These are phyloP conservation scores for Trichopus zeylanicus DNA, from an alignment of 116 monocot species.

Conservation along the genomic window DNA sequence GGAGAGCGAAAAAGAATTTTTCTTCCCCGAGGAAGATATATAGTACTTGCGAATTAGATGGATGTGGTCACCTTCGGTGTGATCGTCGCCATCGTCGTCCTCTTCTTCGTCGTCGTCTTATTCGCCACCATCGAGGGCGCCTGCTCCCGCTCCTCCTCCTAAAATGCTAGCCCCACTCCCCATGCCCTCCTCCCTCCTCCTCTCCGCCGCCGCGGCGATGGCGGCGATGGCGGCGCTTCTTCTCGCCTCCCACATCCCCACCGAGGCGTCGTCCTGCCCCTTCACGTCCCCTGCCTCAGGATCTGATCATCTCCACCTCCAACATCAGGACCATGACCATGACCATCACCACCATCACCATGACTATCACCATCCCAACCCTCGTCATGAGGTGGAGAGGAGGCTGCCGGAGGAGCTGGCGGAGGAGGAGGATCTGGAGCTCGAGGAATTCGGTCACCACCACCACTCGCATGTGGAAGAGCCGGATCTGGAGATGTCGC, in stretches of 20 bases:
- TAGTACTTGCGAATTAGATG: too few species aligned
- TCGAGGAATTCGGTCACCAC: conserved; percentile 18
- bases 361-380: too few species aligned
- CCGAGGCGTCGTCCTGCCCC: conserved; percentile 12
- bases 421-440: conserved; percentile 81
- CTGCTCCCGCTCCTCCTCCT: conserved; percentile 32
- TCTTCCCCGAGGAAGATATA: too few species aligned
- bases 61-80: conserved; percentile 78
- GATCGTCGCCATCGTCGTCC: conserved; percentile 42
- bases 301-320: conserved; percentile 13
- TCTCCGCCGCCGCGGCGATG: background rate
- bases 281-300: conserved; percentile 13
- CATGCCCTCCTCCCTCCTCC: conserved; percentile 3
- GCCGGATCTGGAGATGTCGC: conserved; percentile 23
- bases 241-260: conserved; percentile 7
- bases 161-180: background rate
- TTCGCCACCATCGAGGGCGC: conserved; percentile 55
- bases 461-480: conserved; percentile 20
- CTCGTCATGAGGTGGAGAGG: too few species aligned
- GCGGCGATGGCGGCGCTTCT: conserved; percentile 5
- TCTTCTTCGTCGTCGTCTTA: conserved; percentile 58
- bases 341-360: conserved; percentile 10
- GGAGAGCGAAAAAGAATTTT: too few species aligned
- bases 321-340: conserved; percentile 17
- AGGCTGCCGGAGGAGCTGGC: conserved; percentile 96